Percentiles rank a stretch among this genome's conserved stretches.
Evolutionary conservation across 2,329 filamentous ascomycete genomes (phyloP).

Genomic region (Penicillium crustosum): DNA sequence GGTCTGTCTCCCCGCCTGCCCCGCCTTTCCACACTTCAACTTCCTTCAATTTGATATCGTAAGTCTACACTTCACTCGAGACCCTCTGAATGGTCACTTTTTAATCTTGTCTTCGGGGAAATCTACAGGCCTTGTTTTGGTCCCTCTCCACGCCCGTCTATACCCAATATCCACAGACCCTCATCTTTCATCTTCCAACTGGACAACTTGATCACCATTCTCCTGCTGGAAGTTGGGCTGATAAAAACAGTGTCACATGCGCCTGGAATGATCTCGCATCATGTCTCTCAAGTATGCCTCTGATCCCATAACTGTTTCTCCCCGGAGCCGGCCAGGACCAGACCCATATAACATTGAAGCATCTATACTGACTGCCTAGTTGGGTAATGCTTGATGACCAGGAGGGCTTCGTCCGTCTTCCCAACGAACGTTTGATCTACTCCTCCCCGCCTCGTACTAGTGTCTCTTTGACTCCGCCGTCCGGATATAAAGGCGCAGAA

Average conservation of each 20-base stretch:
- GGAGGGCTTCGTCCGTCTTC: constrained; percentile 76
- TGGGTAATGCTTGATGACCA: constrained; percentile 89
- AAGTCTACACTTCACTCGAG: not conserved
- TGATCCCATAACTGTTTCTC: not conserved
- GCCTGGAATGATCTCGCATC: not conserved
- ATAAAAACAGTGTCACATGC: not conserved
- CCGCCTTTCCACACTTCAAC: constrained; percentile 13
- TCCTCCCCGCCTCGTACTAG: constrained; percentile 76
- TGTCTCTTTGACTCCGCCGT: constrained; percentile 70
- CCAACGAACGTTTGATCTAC: constrained; percentile 78
- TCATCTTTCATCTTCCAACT: not conserved
- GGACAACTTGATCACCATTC: not conserved
- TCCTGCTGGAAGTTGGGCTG: not conserved
- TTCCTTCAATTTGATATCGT: constrained; percentile 1
- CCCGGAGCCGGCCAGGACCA: not conserved
- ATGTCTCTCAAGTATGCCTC: constrained; percentile 43
- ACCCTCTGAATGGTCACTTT: not conserved
- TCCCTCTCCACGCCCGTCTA: too few relatives aligned
- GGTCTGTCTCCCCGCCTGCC: constrained; percentile 21
- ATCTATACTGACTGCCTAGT: constrained; percentile 43
- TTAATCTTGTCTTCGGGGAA: not conserved
- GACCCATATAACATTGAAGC: not conserved
- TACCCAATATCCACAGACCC: not conserved
- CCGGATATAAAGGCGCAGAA: constrained; percentile 62
- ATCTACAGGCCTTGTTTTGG: not conserved